phyloP scores from a whole-genome alignment of 257 asterid genomes.

The Nicotiana tomentosiformis region DNA sequence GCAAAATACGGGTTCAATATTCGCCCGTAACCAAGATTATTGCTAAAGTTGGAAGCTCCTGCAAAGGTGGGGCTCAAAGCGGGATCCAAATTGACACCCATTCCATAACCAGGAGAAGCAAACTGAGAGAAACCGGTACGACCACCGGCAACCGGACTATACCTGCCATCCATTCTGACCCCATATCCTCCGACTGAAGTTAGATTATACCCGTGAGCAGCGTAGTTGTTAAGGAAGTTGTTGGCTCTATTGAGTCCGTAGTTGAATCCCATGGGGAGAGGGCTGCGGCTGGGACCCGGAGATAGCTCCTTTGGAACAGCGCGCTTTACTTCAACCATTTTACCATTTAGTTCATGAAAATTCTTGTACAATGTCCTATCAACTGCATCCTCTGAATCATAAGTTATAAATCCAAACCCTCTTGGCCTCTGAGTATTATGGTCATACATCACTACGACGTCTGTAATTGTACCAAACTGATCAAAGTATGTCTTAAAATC shows the following conservation, averaged over 20 bases:
- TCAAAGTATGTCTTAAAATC: constrained; percentile 69
- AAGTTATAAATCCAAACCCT: constrained; percentile 77
- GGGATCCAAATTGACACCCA: constrained; percentile 66
- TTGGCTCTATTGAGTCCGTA: constrained; percentile 51
- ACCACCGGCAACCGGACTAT: constrained; percentile 45
- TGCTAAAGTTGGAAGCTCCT: constrained; percentile 53
- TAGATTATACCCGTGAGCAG: constrained; percentile 49
- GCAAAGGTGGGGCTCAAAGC: constrained; percentile 49
- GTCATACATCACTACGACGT: constrained; percentile 81
- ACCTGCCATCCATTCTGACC: constrained; percentile 64
- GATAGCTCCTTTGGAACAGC: constrained; percentile 80
- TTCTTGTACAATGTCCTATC: constrained; percentile 66
- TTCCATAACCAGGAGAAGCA: constrained; percentile 46
- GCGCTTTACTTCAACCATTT: constrained; percentile 81
- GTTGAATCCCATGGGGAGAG: constrained; percentile 46
- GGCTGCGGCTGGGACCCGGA: constrained; percentile 59
- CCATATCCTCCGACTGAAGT: constrained; percentile 56
- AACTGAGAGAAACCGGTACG: constrained; percentile 62
- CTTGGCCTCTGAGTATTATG: constrained; percentile 82
- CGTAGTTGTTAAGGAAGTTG: constrained; percentile 52
- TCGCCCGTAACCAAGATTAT: constrained; percentile 56
- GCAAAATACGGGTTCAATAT: constrained; percentile 53
- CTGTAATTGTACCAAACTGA: constrained; percentile 67
- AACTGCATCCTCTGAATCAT: constrained; percentile 76
- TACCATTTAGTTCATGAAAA: constrained; percentile 73